Conservation (phyloP, 768 basidiomycete genomes). For the Rhizopogon vulgaris region DNA sequence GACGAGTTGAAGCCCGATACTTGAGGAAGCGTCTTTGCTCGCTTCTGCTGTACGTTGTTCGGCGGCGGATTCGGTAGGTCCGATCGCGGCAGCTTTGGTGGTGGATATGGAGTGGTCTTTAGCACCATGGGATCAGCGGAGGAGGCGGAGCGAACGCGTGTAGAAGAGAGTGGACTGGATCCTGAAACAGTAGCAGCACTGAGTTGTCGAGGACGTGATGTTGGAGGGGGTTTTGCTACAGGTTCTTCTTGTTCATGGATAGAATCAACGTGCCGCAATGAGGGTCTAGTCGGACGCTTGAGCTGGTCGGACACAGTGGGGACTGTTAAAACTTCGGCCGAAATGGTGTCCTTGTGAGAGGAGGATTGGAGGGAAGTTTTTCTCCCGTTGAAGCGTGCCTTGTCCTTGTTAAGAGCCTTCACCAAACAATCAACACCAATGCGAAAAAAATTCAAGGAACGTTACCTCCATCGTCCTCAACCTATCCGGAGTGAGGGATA, state of each 20-base stretch:
- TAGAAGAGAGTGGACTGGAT: conserved; percentile 18
- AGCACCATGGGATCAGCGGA: conserved; percentile 23
- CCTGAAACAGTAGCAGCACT: conserved; percentile 38
- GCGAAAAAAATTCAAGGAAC: conserved; percentile 10
- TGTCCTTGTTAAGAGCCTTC: conserved; percentile 73
- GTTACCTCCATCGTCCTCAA: conserved; percentile 87
- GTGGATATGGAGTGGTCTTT: conserved; percentile 3
- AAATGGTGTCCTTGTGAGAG: conserved; percentile 17
- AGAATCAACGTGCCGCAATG: conserved; percentile 54
- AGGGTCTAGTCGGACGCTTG: conserved; percentile 25
- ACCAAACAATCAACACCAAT: conserved; percentile 6
- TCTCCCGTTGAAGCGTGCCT: conserved; percentile 33
- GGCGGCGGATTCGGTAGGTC: conserved; percentile 19
- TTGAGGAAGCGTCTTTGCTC: conserved; percentile 20
- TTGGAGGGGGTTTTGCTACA: conserved; percentile 27
- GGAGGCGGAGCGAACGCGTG: conserved; percentile 26
- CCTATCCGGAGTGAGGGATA: conserved; percentile 92
- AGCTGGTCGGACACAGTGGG: conserved; percentile 16
- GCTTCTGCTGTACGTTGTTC: conserved; percentile 11
- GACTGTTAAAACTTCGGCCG: conserved; percentile 9
- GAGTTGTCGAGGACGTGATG: conserved; percentile 39
- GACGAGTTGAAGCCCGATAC: conserved; percentile 22
- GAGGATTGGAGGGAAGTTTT: conserved; percentile 13
- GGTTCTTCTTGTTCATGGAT: conserved; percentile 57
- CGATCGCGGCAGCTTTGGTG: conserved; percentile 24